A percentile compares a stretch with the other conserved stretches of the same genome.
phyloP scores from a whole-genome alignment of 306 rosid species.

The Cicer cuneatum region DNA sequence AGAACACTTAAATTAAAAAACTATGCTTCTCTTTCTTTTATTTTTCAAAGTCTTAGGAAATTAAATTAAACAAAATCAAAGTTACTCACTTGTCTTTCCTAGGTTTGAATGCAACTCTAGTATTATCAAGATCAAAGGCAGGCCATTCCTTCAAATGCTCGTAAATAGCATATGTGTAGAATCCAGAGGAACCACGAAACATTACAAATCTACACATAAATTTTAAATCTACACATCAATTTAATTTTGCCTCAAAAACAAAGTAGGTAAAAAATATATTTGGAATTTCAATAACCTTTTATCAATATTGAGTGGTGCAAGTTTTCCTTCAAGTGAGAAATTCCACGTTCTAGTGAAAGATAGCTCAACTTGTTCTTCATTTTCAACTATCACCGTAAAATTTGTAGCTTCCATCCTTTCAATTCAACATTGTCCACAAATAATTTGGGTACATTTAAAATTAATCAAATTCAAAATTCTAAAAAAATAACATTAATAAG shows the following conservation, averaged over 20 bases:
- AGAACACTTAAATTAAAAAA: neutral
- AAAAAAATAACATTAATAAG: neutral
- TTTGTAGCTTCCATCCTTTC: conserved; percentile 49
- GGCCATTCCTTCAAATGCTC: conserved; percentile 84
- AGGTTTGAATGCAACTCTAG: conserved; percentile 74
- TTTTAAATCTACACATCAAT: conserved; percentile 50
- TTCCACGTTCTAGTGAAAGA: conserved; percentile 84
- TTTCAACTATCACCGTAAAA: conserved; percentile 62
- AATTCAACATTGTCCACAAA: neutral
- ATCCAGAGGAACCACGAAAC: conserved; percentile 76
- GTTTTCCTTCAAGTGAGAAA: conserved; percentile 66
- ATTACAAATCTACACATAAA: conserved; percentile 57
- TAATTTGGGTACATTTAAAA: neutral
- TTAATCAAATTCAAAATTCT: neutral
- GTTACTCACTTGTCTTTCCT: conserved; percentile 70
- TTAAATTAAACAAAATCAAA: neutral
- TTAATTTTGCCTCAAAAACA: neutral
- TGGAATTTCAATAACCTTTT: conserved; percentile 62
- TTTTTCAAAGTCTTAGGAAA: neutral
- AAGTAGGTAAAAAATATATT: neutral
- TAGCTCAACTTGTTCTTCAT: conserved; percentile 81
- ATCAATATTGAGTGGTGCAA: conserved; percentile 80
- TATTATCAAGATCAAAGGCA: conserved; percentile 68
- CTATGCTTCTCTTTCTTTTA: neutral
- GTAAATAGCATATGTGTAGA: conserved; percentile 75